phyloP scores from a whole-genome alignment of 129 eudicot species.

The Escallonia rubra region DNA sequence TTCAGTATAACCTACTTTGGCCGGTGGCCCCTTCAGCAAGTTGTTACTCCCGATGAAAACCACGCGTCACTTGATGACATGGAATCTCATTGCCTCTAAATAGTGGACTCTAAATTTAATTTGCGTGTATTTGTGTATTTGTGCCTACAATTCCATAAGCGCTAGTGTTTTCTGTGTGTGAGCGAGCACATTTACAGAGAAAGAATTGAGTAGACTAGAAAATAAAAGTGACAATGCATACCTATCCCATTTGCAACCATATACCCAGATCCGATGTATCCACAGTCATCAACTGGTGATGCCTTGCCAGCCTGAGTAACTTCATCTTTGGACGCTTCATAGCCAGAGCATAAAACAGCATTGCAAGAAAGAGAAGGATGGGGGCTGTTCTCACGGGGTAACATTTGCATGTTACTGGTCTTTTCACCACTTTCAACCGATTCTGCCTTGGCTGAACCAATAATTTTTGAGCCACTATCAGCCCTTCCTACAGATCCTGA shows the following conservation, averaged over 20 bases:
- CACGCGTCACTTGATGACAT: no score
- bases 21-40: no score
- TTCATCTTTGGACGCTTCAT: conserved; percentile 83
- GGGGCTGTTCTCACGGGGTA: conserved; percentile 51
- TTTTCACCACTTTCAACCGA: conserved; percentile 88
- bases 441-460: conserved; percentile 78
- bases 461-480: conserved; percentile 76
- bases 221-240: conserved; percentile 6
- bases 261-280: conserved; percentile 44
- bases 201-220: neutral
- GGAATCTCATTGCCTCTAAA: no score
- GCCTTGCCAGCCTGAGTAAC: conserved; percentile 73
- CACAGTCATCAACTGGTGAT: conserved; percentile 63
- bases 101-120: no score
- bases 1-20: no score
- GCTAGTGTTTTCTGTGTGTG: no score
- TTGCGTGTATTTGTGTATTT: no score
- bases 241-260: conserved; percentile 57
- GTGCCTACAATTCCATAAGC: no score
- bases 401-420: conserved; percentile 44
- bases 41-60: no score
- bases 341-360: conserved; percentile 73
- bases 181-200: neutral
- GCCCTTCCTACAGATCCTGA: conserved; percentile 61
- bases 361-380: conserved; percentile 92